Evolutionary conservation across 306 rosid genomes (phyloP), one percentile per base, ranked within the genome.

Genomic region (Cucumis sativus): DNA sequence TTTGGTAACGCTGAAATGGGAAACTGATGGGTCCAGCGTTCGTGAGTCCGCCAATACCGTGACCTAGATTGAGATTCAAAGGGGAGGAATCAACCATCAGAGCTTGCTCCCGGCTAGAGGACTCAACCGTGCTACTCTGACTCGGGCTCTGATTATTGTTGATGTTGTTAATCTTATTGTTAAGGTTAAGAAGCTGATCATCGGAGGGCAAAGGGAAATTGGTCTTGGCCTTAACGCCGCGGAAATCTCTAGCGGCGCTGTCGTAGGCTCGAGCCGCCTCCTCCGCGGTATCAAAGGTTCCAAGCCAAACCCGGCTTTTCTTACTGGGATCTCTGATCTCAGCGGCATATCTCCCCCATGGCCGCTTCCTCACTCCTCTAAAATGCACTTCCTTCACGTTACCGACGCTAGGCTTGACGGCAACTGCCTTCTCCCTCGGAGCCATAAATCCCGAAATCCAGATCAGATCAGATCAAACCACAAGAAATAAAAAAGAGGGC

Each of bases 301-400:
- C 99, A 52, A 95, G 97, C 99, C 99, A 95, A 10, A 95, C 99
- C 1, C 99, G 99, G 92, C 97, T 95, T 78, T 95, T 95, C 86
- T 95, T 92, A 35, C 90, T 84, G 0, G 99, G 99, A 85, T 95
- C 99, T 64, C 99, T 84, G 43, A 95, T 95, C 89, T 95, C 99
- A 4, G 99, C 99, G 10, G 99, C 99, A 72, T 92, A 95, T 74
- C 97, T 87, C 4, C 99, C 99, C 99, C 99, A 95, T 0, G 99
- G 99, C 52, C 99, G 83, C 97, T 95, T 95, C 76, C 99, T 85
- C 37, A 95, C 99, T 1, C 99, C 99, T 16, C 99, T 76, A 67
- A 87, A 95, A 91, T 95, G 99, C 86, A 84, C 84, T 88, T 95
- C 97, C 80, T 87, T 92, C 0, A 76, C 79, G 71, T 17, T 80